Conservation (phyloP, 1,139 yeast genomes). For the Trichomonascaceae sp. region DNA sequence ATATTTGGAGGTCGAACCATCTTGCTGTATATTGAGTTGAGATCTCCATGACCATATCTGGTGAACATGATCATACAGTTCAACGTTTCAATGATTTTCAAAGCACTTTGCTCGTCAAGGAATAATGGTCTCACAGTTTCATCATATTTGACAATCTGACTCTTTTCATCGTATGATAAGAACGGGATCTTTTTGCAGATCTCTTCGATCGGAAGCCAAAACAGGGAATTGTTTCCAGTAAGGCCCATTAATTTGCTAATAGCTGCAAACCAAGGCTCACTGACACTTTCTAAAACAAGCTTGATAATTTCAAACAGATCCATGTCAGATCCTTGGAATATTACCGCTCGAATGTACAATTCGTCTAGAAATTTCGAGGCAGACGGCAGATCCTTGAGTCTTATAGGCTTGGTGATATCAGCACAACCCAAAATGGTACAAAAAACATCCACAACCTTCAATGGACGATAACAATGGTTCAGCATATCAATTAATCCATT, state of each 20-base stretch:
- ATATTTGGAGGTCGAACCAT: conserved; percentile 8
- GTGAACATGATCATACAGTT: conserved; percentile 18
- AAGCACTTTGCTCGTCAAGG: conserved; percentile 18
- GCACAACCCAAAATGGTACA: conserved; percentile 30
- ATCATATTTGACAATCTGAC: conserved; percentile 14
- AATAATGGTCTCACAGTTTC: conserved; percentile 19
- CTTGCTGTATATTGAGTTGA: conserved; percentile 7
- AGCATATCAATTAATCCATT: conserved; percentile 16
- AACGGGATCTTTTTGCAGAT: conserved; percentile 12
- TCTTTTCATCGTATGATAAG: conserved; percentile 12
- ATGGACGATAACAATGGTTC: conserved; percentile 16
- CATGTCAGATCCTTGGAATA: conserved; percentile 19
- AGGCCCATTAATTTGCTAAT: conserved; percentile 22
- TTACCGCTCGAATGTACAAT: conserved; percentile 20
- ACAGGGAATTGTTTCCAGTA: conserved; percentile 12
- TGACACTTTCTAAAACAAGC: conserved; percentile 19
- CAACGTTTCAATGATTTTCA: conserved; percentile 17
- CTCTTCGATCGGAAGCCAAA: conserved; percentile 13
- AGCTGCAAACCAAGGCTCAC: conserved; percentile 23
- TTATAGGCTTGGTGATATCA: conserved; percentile 21
- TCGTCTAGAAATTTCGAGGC: conserved; percentile 24
- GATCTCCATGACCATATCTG: conserved; percentile 14
- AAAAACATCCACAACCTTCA: conserved; percentile 19
- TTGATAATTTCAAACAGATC: conserved; percentile 18
- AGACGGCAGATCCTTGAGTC: conserved; percentile 23